Base-by-base conservation (phyloP, 768 basidiomycete species). In the Leccinellum rugosiceps region DNA sequence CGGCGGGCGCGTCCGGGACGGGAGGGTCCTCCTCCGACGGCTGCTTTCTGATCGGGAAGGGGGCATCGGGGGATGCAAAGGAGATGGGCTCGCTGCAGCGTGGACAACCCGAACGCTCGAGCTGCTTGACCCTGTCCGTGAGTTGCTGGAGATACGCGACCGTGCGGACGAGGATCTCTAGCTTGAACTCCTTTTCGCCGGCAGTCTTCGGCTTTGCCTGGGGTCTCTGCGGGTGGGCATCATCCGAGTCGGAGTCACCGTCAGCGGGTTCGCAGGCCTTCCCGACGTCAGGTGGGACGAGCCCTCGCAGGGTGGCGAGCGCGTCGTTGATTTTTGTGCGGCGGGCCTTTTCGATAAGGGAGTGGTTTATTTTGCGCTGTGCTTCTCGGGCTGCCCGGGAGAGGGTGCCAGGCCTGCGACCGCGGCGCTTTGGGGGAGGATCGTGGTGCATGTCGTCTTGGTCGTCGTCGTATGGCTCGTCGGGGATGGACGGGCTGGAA, bases 261-360 rank as follows among this genome's bases (percentile, higher is more conserved):
- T 73, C 75, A 19, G 30, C 50, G 66, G 23, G 15, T 32, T 69
- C 65, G 35, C 45, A 46, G 25, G 57, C 28, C 50, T 73, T 75
- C 2, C 76, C 78, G 61, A 80, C 81, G 52, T 81, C 79, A 8
- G 76, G 66, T 0, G 93, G 92, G 1, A 96, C 92, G 64, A 97
- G 84, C 61, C 80, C 78, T 59, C 87, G 83, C 46, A 98, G 74
- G 2, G 86, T 83, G 3, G 86, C 80, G 6, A 98, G 79, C 0
- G 94, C 92, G 52, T 92, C 88, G 68, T 98, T 98, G 62, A 98
- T 98, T 80, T 97, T 97, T 11, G 95, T 96, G 58, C 95, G 80
- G 30, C 95, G 77, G 0, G 94, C 85, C 68, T 95, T 91, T 75
- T 98, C 95, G 69, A 98, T 98, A 60, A 94, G 85, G 6, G 89